Percentiles rank a stretch among this genome's conserved stretches.
Evolutionary conservation across 805 yeast species (phyloP).

Genomic region (Yamadazyma akitaensis): DNA sequence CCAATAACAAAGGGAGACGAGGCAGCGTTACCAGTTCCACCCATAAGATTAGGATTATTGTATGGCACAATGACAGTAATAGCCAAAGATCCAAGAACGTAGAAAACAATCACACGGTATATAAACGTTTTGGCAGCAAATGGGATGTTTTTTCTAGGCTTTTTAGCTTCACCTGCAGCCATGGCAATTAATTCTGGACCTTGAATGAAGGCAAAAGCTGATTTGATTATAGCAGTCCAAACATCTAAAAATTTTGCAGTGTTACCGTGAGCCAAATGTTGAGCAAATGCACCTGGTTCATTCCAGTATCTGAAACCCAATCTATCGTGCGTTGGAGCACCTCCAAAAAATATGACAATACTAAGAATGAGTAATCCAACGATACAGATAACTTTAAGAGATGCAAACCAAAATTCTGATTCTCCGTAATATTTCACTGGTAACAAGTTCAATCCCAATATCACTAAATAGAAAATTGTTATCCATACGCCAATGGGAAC

Average conservation of each 20-base stretch:
- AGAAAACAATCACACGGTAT: conserved; percentile 45
- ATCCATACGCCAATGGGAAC: conserved; percentile 40
- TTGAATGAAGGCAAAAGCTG: conserved; percentile 58
- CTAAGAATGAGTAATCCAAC: conserved; percentile 32
- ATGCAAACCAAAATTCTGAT: conserved; percentile 34
- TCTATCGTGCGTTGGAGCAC: conserved; percentile 35
- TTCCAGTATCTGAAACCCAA: conserved; percentile 47
- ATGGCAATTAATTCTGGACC: conserved; percentile 66
- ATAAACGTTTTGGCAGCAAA: conserved; percentile 61
- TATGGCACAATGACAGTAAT: conserved; percentile 38
- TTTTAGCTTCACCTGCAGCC: conserved; percentile 52
- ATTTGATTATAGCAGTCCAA: conserved; percentile 57
- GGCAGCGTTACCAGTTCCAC: conserved; percentile 33
- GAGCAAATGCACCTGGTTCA: conserved; percentile 21
- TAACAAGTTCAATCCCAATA: conserved; percentile 24
- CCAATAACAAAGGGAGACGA: conserved; percentile 37
- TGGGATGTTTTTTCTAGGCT: conserved; percentile 40
- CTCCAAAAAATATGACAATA: conserved; percentile 36
- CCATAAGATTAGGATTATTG: conserved; percentile 22
- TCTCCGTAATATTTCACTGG: conserved; percentile 35
- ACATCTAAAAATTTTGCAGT: conserved; percentile 61
- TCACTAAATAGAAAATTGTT: conserved; percentile 27
- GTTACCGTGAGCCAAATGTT: conserved; percentile 33
- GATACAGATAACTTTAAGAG: conserved; percentile 29
- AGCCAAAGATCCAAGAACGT: conserved; percentile 37